Conservation (phyloP, 257 asterid genomes). For the Rehmannia glutinosa region DNA sequence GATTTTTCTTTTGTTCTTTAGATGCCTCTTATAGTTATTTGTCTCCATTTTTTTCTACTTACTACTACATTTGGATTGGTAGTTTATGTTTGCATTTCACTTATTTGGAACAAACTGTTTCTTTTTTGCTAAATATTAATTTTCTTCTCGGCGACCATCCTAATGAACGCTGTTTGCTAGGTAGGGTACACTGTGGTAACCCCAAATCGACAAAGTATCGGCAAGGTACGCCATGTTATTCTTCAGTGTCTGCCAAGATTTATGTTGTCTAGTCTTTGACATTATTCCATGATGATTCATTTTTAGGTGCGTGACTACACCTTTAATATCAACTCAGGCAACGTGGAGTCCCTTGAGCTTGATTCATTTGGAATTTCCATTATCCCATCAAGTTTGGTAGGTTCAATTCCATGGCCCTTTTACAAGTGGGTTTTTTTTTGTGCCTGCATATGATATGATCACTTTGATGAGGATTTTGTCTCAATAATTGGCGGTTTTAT, state of each 20-base stretch:
- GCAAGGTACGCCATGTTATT: conserved; percentile 40
- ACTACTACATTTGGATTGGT: too few species aligned
- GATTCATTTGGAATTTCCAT: conserved; percentile 71
- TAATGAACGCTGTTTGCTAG: conserved; percentile 31
- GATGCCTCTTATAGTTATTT: background rate
- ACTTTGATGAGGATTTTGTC: background rate
- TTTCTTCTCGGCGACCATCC: background rate
- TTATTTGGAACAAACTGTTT: background rate
- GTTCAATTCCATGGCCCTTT: conserved; percentile 15
- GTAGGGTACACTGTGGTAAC: conserved; percentile 66
- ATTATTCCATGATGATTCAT: background rate
- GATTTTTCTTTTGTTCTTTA: background rate
- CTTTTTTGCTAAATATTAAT: background rate
- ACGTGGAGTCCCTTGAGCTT: conserved; percentile 55
- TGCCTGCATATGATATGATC: background rate
- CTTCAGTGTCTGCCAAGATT: background rate
- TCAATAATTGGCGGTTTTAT: background rate
- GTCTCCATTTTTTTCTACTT: too few species aligned
- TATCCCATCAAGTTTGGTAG: conserved; percentile 70
- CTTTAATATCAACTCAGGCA: conserved; percentile 56
- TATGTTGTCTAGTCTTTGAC: background rate
- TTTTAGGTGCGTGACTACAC: conserved; percentile 66
- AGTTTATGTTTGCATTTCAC: background rate
- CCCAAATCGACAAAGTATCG: conserved; percentile 39
- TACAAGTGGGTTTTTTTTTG: background rate